Conservation (phyloP, 2,329 filamentous ascomycete genomes). For the Hypoxylon sp. region DNA sequence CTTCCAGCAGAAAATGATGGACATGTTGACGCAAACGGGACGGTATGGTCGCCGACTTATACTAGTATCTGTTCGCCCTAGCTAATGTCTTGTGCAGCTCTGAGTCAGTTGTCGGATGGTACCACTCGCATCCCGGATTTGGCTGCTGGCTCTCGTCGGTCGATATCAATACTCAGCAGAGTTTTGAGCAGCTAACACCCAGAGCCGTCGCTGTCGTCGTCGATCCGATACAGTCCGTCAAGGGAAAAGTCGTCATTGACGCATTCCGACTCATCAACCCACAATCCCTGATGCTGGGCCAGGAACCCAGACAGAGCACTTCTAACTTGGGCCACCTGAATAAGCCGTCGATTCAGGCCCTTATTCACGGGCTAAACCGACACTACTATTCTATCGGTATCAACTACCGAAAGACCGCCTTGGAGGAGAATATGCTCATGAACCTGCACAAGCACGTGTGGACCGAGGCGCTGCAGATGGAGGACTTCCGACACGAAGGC, state of each 20-base stretch:
- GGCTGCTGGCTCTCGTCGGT: conserved; percentile 99
- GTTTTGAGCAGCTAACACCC: conserved; percentile 98
- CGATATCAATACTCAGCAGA: conserved; percentile 99
- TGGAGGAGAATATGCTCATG: conserved; percentile 99
- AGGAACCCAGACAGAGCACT: conserved; percentile 96
- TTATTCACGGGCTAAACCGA: conserved; percentile 96
- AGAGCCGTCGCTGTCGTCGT: conserved; percentile 98
- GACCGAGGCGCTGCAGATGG: conserved; percentile 98
- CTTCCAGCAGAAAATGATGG: conserved; percentile 99
- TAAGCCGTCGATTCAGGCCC: conserved; percentile 99
- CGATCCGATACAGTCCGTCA: conserved; percentile 98
- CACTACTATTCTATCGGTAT: conserved; percentile 99
- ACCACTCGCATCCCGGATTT: conserved; percentile 98
- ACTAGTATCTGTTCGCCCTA: neutral
- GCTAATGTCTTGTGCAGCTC: conserved; percentile 67
- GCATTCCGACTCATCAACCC: conserved; percentile 99
- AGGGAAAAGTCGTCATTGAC: conserved; percentile 99
- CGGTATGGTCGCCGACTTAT: conserved; percentile 66
- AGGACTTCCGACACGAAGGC: conserved; percentile 89
- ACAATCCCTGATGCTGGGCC: conserved; percentile 96
- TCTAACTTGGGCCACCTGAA: conserved; percentile 98
- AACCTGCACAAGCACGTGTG: conserved; percentile 99
- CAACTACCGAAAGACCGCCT: conserved; percentile 95
- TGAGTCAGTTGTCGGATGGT: conserved; percentile 98
- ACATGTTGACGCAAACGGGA: conserved; percentile 98